Evolutionary conservation across 495 filamentous ascomycete species (phyloP), one percentile per base, ranked within the genome.

Genomic region (Penicillium macrosclerotiorum): DNA sequence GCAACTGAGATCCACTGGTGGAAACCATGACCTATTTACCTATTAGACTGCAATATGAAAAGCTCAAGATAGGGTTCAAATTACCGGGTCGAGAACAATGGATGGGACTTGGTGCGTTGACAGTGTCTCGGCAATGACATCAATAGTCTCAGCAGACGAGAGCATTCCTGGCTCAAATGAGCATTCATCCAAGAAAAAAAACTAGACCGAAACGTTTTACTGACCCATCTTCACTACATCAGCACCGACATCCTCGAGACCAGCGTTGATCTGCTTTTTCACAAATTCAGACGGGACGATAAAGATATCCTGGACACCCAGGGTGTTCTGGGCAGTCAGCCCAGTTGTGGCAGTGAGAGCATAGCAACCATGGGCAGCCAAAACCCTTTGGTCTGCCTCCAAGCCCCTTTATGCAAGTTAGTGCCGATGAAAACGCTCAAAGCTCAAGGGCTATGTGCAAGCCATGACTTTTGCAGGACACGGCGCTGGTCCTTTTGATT

Each of bases 301-400:
- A 57, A 95, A 89, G 45, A 96, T 92, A 47, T 75, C 88, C 38
- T 79, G 71, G 14, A 98, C 90, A 0, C 90, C 89, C 20, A 77
- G 71, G 2, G 93, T 98, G 67, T 96, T 96, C 63, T 98, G 93
- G 16, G 90, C 91, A 12, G 93, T 98, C 54, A 98, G 68, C 14
- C 91, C 92, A 3, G 93, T 95, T 25, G 91, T 96, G n/a, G 90
- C 86, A 31, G 92, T 96, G 79, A 95, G 93, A 45, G 90, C 90
- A 73, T 96, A 96, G 71, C 86, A 89, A 34, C 83, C 84, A 78
- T 96, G 89, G 13, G 88, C 87, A 19, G 91, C 86, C 26, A 96
- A 84, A 39, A 95, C 90, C 60, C 93, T 92, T 65, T 96, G 90
- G 67, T 98, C 93, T 23, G 93, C 93, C 62, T 98, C 93, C 30